A percentile compares a stretch with the other conserved stretches of the same genome.
Conservation (phyloP, 1,139 yeast genomes). For the Suhomyces atakaporum region DNA sequence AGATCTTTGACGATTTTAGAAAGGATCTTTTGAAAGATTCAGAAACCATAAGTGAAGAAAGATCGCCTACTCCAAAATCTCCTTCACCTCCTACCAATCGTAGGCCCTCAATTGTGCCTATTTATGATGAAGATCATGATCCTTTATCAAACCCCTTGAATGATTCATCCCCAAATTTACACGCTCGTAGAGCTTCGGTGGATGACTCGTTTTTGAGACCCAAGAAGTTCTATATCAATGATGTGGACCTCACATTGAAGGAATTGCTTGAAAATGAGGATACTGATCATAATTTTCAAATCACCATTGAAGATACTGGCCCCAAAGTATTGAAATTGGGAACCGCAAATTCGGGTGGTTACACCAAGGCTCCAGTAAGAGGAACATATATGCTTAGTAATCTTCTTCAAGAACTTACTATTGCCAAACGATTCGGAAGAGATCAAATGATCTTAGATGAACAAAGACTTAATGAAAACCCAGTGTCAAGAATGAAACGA, state of each 20-base stretch:
- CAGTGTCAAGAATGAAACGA: slow-evolving; percentile 75
- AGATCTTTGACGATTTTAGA: slow-evolving; percentile 15
- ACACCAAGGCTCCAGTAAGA: slow-evolving; percentile 66
- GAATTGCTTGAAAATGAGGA: slow-evolving; percentile 78
- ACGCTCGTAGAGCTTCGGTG: slow-evolving; percentile 54
- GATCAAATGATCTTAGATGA: slow-evolving; percentile 79
- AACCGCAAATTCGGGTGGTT: slow-evolving; percentile 83
- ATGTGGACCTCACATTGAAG: slow-evolving; percentile 71
- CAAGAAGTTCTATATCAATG: slow-evolving; percentile 68
- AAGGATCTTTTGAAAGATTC: slow-evolving; percentile 5
- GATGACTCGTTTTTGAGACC: slow-evolving; percentile 54
- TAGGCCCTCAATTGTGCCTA: slow-evolving; percentile 37
- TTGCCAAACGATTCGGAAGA: slow-evolving; percentile 81
- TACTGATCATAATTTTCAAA: slow-evolving; percentile 83
- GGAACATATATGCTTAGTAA: slow-evolving; percentile 94
- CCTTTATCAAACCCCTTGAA: slow-evolving; percentile 4
- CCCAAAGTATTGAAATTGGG: slow-evolving; percentile 87
- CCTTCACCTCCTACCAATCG: slow-evolving; percentile 14
- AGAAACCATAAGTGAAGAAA: slow-evolving; percentile 4
- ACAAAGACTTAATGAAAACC: slow-evolving; percentile 82
- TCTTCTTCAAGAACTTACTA: slow-evolving; percentile 82
- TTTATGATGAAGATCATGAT: slow-evolving; percentile 22
- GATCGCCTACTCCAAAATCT: slow-evolving; percentile 12
- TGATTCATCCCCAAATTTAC: neutral
- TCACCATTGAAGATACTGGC: slow-evolving; percentile 89